Evolutionary conservation across 352 stramenopile species (phyloP), one percentile per base, ranked within the genome.

Genomic region (Phytophthora nicotianae): DNA sequence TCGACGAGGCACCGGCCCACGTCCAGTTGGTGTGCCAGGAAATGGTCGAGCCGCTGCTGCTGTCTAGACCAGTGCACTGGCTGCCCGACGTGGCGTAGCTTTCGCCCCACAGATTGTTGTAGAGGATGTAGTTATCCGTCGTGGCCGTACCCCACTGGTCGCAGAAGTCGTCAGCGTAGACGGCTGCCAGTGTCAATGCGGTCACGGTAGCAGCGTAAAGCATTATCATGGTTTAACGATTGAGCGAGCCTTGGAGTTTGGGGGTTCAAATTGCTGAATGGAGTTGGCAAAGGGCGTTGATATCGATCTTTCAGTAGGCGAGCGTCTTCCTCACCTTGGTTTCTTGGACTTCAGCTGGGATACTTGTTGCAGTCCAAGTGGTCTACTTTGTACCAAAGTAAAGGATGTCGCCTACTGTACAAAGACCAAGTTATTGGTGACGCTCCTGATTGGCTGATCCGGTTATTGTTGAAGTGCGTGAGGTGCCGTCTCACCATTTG

Each of bases 71-170:
- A 20, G 71, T 79, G 62, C 71, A 79, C 50, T 79, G 71, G 43
- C 60, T 74, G 56, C 71, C 71, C 16, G 67, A 72, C 0, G 67
- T 69, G 32, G 63, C 62, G 6, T 56, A 16, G 35, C 50, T 56
- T 21, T 51, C 27, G 56, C 63, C 63, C 71, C 71, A 79, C 16
- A 79, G 50, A 49, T 76, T 65, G 60, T 79, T 79, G 67, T 79
- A 76, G n/a, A 79, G n/a, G 57, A 76, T 69, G 60, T 70, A 80
- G 35, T 72, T 68, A 50, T 50, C 60, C 9, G 57, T 45, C 26
- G 55, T 72, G 8, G 47, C 43, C 16, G 58, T 42, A 32, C 52
- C 60, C 68, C 68, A 77, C 38, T 63, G 55, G 26, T 35, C 24
- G 41, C 50, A 66, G 29, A 54, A 47, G 21, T 66, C 58, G 32